Evolutionary conservation across 345 rosid genomes (phyloP), one percentile per base, ranked within the genome.

Genomic region (Rubroshorea leprosula): DNA sequence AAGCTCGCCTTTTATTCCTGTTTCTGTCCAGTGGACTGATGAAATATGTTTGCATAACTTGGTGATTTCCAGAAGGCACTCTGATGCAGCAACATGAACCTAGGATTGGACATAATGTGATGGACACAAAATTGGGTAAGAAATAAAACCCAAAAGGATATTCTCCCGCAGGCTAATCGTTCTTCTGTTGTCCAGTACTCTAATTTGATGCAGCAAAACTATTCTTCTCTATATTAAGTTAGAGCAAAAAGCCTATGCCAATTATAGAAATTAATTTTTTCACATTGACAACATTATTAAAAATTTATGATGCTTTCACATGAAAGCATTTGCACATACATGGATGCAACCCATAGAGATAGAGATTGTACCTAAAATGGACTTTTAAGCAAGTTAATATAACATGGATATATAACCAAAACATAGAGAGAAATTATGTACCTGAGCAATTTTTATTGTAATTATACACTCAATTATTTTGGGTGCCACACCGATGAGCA

Each of bases 401-500:
- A 22, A 43, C 1, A 22, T 9, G 18, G 52, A 54, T 17, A 15
- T 23, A 62, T 29, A n/a, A 56, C 22, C 3, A 35, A 18, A 27
- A 52, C 17, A 51, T 16, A 43, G 18, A 39, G 23, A 44, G 18
- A 21, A 53, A 60, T 7, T 62, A 41, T 72, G 55, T 76, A 90
- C 98, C 96, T 92, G 98, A 1, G 89, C 92, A 72, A 92, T 92
- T 76, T 86, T 89, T 49, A 92, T 78, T 11, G 83, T 83, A 71
- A 64, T 74, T 55, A 92, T 79, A 73, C 95, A 82, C 58, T 88
- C 90, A 13, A 75, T 63, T 61, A 82, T 62, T 64, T 76, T 84
- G 11, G 95, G 85, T 9, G 84, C 74, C 17, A 80, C 51, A 14
- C 78, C 67, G 61, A 52, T 73, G 63, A 83, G 82, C 54, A 91